Evolutionary conservation across 2,329 filamentous ascomycete species (phyloP).

Genomic region (Cadophora sp.): DNA sequence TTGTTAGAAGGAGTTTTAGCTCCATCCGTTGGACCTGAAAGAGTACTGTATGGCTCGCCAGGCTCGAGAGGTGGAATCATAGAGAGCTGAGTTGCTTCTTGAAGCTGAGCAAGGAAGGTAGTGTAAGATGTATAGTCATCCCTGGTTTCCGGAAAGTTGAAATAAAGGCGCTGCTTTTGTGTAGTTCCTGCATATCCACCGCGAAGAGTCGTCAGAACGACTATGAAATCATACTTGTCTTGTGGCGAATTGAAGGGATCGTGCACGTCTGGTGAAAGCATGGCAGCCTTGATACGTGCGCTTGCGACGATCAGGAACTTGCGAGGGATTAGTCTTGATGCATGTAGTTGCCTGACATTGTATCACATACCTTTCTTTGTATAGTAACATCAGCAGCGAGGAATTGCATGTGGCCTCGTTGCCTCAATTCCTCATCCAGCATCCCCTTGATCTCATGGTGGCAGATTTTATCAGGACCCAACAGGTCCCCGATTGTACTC

Average conservation of each 20-base stretch:
- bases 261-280: neutral
- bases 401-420: neutral
- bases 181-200: slow-evolving; percentile 14
- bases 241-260: neutral
- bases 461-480: neutral
- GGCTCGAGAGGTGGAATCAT: slow-evolving; percentile 30
- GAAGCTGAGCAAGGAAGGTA: slow-evolving; percentile 29
- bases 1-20: neutral
- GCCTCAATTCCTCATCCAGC: slow-evolving; percentile 11
- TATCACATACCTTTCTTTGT: neutral
- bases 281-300: slow-evolving; percentile 8
- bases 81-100: slow-evolving; percentile 30
- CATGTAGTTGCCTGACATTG: too few relatives aligned
- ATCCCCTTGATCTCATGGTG: neutral
- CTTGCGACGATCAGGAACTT: neutral
- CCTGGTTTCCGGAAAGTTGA: slow-evolving; percentile 21
- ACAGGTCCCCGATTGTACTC: neutral
- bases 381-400: neutral
- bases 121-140: slow-evolving; percentile 20
- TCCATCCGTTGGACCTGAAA: neutral
- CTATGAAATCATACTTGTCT: slow-evolving; percentile 9
- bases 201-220: slow-evolving; percentile 10
- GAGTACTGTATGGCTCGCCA: slow-evolving; percentile 3
- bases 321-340: neutral
- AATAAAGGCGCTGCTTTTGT: slow-evolving; percentile 25